phyloP scores from a whole-genome alignment of 352 stramenopile species.

The Phytophthora citricola region DNA sequence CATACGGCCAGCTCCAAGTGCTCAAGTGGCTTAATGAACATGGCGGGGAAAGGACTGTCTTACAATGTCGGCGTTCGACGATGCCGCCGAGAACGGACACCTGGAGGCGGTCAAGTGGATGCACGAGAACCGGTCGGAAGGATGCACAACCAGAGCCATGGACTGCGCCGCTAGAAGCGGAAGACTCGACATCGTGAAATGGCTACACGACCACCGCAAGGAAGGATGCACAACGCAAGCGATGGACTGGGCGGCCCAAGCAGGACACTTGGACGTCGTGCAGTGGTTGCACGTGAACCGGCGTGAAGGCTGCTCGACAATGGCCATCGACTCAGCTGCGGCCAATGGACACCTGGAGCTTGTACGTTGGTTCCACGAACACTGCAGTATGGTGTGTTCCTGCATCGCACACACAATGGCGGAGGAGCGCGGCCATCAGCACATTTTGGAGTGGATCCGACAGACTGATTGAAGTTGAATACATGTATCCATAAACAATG shows the following conservation, averaged over 20 bases:
- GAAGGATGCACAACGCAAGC: slow-evolving; percentile 36
- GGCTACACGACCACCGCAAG: slow-evolving; percentile 19
- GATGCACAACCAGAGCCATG: slow-evolving; percentile 32
- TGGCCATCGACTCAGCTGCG: slow-evolving; percentile 29
- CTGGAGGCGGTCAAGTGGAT: slow-evolving; percentile 33
- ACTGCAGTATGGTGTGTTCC: slow-evolving; percentile 30
- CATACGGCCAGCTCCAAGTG: slow-evolving; percentile 24
- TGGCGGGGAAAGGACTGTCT: slow-evolving; percentile 21
- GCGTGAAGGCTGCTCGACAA: slow-evolving; percentile 23
- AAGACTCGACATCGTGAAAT: slow-evolving; percentile 27
- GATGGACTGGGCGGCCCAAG: slow-evolving; percentile 33
- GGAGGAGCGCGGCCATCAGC: slow-evolving; percentile 21
- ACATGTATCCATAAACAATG: too few relatives aligned
- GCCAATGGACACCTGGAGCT: slow-evolving; percentile 26
- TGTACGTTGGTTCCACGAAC: slow-evolving; percentile 28
- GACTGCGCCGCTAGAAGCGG: slow-evolving; percentile 26
- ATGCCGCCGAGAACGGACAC: slow-evolving; percentile 30
- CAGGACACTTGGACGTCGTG: slow-evolving; percentile 27
- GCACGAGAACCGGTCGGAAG: slow-evolving; percentile 19
- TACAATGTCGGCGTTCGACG: slow-evolving; percentile 33
- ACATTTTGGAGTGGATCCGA: slow-evolving; percentile 34
- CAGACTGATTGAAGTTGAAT: slow-evolving; percentile 1
- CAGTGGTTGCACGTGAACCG: slow-evolving; percentile 33
- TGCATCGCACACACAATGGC: slow-evolving; percentile 17
- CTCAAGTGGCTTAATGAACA: slow-evolving; percentile 31